Evolutionary conservation across 768 basidiomycete species (phyloP), one percentile per base, ranked within the genome.

Genomic region (Serendipita sp.): DNA sequence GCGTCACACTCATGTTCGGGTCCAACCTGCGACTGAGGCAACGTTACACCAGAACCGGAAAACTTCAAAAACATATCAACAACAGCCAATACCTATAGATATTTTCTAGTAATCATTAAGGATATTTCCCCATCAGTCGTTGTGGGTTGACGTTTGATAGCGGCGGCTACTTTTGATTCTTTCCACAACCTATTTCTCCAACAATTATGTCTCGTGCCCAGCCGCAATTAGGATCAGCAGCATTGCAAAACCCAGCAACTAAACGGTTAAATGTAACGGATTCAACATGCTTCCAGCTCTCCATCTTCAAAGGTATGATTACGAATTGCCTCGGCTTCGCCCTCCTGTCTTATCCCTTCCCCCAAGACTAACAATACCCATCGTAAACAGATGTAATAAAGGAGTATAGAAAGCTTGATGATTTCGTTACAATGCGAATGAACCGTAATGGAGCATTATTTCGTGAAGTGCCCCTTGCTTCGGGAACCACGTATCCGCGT

Each of bases 351-450:
- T n/a, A n/a, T n/a, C 11, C 13, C 11, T 11, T 42, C 42, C 20
- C 42, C 20, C 13, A 34, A 50, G 48, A 67, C 71, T 62, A 68
- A 45, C 43, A 66, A 22, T 17, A 1, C 64, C 20, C 3, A 22
- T n/a, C 30, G 17, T 42, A 17, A 26, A 56, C 70, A 92, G 90
- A 89, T 64, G 81, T 91, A 68, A 76, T 92, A 71, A 83, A 78
- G 69, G 88, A 91, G 72, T 91, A 90, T 71, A 79, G 89, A 68
- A 81, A 77, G 67, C 74, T 91, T 14, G 89, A 92, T 72, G 89
- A 92, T 69, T 75, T 81, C 4, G 85, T 92, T 66, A 81, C 78
- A 42, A 88, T 89, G 84, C 78, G 90, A 34, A 72, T 90, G 51
- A 91, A 92, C 71, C 81, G 89, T 58, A 85, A 87, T 42, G 81